Evolutionary conservation across 495 filamentous ascomycete species (phyloP), one percentile per base, ranked within the genome.

Genomic region (Elaphomyces granulatus): DNA sequence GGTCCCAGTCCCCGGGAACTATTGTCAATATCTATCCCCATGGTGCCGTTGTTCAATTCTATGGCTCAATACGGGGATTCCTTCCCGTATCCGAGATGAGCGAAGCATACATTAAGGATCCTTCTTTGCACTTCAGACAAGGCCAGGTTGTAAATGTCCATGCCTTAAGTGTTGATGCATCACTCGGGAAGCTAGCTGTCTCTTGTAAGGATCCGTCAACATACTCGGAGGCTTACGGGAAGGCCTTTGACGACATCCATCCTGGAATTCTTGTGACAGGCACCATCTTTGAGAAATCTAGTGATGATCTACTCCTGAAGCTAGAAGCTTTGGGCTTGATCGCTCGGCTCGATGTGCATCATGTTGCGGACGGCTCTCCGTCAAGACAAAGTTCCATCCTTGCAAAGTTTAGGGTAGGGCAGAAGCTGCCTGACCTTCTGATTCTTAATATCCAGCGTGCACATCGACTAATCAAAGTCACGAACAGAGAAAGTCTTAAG

Each of bases 71-170:
- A 30, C 72, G 74, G 35, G 92, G 77, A 8, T 96, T 88, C 60
- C 70, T 98, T 40, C 88, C 90, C 1, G 76, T 92, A 2, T 81
- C 82, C 2, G 88, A 98, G 53, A 96, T 98, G 92, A 94, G 87
- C 54, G 92, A 95, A 52, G 83, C 87, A 10, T 95, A 78, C 56
- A 94, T 98, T 47, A 72, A 81, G 49, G 81, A 94, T 51, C 85
- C 87, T 4, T 74, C 70, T 32, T 74, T 90, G 49, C 87, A 98
- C 54, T 98, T 98, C 61, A 74, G 79, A 21, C 60, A 74, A 6
- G 90, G 92, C 1, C 90, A 98, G 53, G 86, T 90, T 14, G 79
- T 98, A 44, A 93, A 73, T 57, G 81, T 94, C 21, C 78, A 83
- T 47, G 76, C 90, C 15, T 47, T 90, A 32, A 81, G 78, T 45